Base-by-base conservation (phyloP, 176 grass and related monocot species). In the Bothriochloa decipiens region DNA sequence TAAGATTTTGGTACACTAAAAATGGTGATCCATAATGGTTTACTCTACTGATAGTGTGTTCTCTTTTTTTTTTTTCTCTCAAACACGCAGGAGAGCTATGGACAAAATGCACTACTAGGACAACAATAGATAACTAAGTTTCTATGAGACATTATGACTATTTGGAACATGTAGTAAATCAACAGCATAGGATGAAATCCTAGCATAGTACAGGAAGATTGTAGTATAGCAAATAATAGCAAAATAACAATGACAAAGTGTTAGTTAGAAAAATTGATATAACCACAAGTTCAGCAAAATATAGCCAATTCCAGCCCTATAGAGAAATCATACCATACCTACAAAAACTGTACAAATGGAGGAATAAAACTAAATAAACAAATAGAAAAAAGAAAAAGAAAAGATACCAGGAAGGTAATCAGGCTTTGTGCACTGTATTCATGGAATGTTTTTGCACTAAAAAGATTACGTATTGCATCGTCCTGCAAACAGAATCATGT, bases 401-500 rank as follows among this genome's bases (percentile, higher is more conserved):
- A 50, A 5, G 25, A 40, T 96, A 98, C 96, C 96, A 98, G 87
- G 81, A 98, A 98, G 17, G 91, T 98, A 63, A 98, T 74, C 91
- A 98, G 91, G 86, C 96, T 98, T 80, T 96, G 84, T 65, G 96
- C 96, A 81, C 93, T 98, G 85, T 98, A 98, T 83, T 98, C 96
- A 76, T 96, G 96, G 35, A 98, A 98, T 76, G 96, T 98, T 96
- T 98, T 96, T 83, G 96, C 96, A 90, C 96, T 98, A 77, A 98
- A 98, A 52, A 98, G 80, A 89, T 98, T 98, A 14, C 96, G 91
- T 87, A 98, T 98, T 32, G 96, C 96, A 78, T 98, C 96, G 94
- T 98, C 96, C 96, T 98, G 89, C 52, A 67, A 83, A 57, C 23
- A 81, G 5, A 83, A 82, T 43, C 23, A 77, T 47, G n/a, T 64